These are phyloP conservation scores for Mycocentrospora acerina DNA, from an alignment of 2,329 filamentous ascomycete genomes.

Conservation along the genomic window DNA sequence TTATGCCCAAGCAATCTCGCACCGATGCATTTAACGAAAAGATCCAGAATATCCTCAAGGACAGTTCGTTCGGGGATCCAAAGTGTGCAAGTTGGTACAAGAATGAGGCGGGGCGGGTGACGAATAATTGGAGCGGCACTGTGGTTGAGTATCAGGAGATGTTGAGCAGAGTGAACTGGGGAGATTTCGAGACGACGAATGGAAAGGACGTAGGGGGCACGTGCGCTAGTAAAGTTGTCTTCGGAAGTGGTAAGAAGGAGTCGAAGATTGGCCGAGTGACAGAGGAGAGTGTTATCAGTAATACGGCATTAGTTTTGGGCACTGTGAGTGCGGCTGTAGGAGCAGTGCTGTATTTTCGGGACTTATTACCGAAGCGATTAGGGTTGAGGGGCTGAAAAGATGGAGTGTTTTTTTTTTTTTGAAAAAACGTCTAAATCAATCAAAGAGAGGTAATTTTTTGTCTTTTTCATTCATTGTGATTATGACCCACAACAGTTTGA, in stretches of 20 bases:
- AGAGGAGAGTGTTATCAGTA: constrained; percentile 49
- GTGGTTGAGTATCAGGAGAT: constrained; percentile 58
- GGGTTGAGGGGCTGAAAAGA: constrained; percentile 5
- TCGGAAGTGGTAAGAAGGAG: constrained; percentile 35
- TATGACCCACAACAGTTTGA: too few species aligned
- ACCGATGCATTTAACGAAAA: constrained; percentile 50
- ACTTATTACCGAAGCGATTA: constrained; percentile 14
- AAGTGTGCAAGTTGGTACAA: constrained; percentile 61
- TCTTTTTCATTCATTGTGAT: too few species aligned
- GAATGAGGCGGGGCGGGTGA: constrained; percentile 55
- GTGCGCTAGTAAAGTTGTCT: constrained; percentile 36
- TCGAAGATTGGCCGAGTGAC: constrained; percentile 45
- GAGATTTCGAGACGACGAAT: constrained; percentile 44
- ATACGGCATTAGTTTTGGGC: constrained; percentile 39
- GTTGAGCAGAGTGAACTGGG: constrained; percentile 46
- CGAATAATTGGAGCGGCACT: constrained; percentile 58
- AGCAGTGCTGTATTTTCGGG: constrained; percentile 32
- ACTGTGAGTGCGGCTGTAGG: constrained; percentile 39
- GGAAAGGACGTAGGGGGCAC: constrained; percentile 1
- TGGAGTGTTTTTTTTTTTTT: too few species aligned
- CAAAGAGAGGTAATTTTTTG: too few species aligned
- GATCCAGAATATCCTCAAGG: constrained; percentile 49
- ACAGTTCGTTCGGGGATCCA: constrained; percentile 55
- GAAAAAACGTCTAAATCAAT: too few species aligned
- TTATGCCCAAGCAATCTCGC: constrained; percentile 47